Base-by-base conservation (phyloP, 2,329 filamentous ascomycete genomes). In the Exophiala spinifera region DNA sequence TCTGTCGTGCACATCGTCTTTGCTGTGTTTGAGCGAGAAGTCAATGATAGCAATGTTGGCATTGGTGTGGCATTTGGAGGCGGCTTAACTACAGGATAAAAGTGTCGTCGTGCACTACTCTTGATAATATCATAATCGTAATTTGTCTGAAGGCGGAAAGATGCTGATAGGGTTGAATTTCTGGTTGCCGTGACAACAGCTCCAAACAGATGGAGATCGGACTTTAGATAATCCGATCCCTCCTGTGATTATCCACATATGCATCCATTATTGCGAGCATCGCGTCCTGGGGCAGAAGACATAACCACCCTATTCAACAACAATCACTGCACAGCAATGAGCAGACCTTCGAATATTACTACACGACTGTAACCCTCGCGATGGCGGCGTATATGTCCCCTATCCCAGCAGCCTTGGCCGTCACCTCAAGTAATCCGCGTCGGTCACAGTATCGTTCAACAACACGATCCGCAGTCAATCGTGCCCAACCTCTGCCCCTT, bases 371-470 rank as follows among this genome's bases (percentile, higher is more conserved):
- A 54, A 48, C 49, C 25, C 43, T 34, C 43, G 50, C 25, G 8
- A 68, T 68, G 66, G 61, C 65, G 53, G 52, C 61, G 33, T 58
- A 61, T 65, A 66, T 66, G 54, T 74, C 71, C 19, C 69, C 71
- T 33, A 69, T 69, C 55, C 71, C 70, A 28, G 62, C 69, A 40
- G 67, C 69, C 45, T 65, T 70, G 46, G 64, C 67, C 50, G 68
- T 72, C 66, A 65, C 64, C 51, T 66, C 63, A 63, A 67, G 64
- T 56, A 64, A 68, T 36, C 66, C 67, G 56, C 68, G 68, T 59
- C 70, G 67, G 56, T 61, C 65, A 34, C 64, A 66, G n/a, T 59
- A 64, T 53, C 71, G 69, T 61, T 67, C 69, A 55, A 68, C 48
- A 33, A 56, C 59, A 43, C 59, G 59, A 47, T 42, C 43, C 4